Evolutionary conservation across 805 yeast genomes (phyloP), one percentile per base, ranked within the genome.

Genomic region (Sungouiella thailandica): DNA sequence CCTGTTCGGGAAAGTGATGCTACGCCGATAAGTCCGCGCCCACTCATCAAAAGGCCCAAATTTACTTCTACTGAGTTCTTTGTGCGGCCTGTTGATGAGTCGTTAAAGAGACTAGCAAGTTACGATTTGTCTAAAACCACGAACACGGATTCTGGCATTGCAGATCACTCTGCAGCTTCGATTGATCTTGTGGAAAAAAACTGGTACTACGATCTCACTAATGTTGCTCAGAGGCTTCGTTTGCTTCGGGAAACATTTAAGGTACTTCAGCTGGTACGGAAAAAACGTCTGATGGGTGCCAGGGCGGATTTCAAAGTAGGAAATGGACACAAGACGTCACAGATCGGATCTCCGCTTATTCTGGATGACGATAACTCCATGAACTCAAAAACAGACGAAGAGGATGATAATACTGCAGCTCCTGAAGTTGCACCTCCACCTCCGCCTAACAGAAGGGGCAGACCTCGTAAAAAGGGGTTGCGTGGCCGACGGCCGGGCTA

Each of bases 181-280:
- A 19, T 19, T 9, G 22, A 19, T 18, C 27, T 32, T 19, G 9
- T 19, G 7, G 22, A 19, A 13, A 14, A 7, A 17, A 15, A 9
- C 27, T 46, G 50, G 50, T 39, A 44, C 28, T 28, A 32, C 14
- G 48, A 46, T 32, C 24, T 44, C 18, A 32, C 34, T 9, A 46
- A 46, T 24, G 48, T 44, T 17, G 50, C 35, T 8, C 50, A 46
- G 36, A 32, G 48, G 23, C 47, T 46, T 27, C 38, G 39, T 26
- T 32, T 46, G 10, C 41, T 46, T 15, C 40, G 50, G 13, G 50
- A 46, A 28, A 42, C 48, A 10, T 44, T 31, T 37, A 44, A 41
- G 24, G 48, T 46, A 34, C 33, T 46, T 24, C 47, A 46, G 36
- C 33, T 38, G 17, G 50, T 44, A 27, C 45, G 48, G 34, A 46